phyloP scores from a whole-genome alignment of 2,329 filamentous ascomycete species.

The Fusarium kyushuense region DNA sequence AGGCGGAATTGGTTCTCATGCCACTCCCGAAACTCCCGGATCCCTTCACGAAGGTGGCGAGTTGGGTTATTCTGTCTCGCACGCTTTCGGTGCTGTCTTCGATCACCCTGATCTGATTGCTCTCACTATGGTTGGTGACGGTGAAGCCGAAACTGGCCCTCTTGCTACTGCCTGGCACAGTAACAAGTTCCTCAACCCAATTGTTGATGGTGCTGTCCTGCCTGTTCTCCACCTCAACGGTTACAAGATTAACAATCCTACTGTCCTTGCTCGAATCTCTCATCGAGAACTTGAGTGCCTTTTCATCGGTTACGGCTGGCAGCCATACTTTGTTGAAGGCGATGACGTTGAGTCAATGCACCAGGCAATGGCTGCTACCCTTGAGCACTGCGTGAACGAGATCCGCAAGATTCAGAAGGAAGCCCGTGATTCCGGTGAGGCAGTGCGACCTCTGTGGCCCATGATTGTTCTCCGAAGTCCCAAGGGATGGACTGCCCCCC shows the following conservation, averaged over 20 bases:
- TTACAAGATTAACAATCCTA: conserved; percentile 89
- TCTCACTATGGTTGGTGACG: conserved; percentile 82
- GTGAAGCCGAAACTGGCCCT: conserved; percentile 84
- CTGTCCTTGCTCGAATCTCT: conserved; percentile 77
- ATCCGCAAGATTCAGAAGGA: conserved; percentile 78
- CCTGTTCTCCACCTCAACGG: conserved; percentile 84
- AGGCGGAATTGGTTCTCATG: conserved; percentile 81
- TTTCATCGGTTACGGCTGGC: conserved; percentile 81
- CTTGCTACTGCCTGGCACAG: conserved; percentile 85
- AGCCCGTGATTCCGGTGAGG: conserved; percentile 75
- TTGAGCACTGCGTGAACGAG: conserved; percentile 78
- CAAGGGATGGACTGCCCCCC: conserved; percentile 83
- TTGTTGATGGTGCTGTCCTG: conserved; percentile 80
- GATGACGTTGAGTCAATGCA: conserved; percentile 81
- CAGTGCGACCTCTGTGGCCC: conserved; percentile 79
- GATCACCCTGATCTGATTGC: conserved; percentile 81
- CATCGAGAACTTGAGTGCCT: conserved; percentile 78
- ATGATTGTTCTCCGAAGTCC: conserved; percentile 83
- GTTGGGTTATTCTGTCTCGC: conserved; percentile 83
- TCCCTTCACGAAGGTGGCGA: conserved; percentile 84
- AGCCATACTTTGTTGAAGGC: conserved; percentile 84
- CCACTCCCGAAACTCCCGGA: conserved; percentile 82
- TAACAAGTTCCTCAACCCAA: conserved; percentile 84
- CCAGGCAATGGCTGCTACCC: conserved; percentile 82
- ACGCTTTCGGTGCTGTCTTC: conserved; percentile 82